These are phyloP conservation scores for Trichomonas gallinae DNA, from an alignment of 208 protist genomes.

Conservation along the genomic window DNA sequence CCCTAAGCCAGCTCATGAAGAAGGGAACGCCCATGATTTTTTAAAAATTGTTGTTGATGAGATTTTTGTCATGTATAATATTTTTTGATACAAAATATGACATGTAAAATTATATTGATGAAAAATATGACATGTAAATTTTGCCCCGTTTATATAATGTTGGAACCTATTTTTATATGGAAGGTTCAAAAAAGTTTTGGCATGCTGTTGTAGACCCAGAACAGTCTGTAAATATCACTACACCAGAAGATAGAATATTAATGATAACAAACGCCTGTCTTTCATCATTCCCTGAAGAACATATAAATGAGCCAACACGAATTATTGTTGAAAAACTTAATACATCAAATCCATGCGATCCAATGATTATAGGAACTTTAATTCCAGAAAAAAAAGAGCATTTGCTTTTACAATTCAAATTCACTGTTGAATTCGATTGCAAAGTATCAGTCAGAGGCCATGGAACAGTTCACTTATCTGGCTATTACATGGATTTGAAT, in stretches of 20 bases:
- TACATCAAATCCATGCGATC: not conserved
- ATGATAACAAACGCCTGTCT: not conserved
- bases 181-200: not conserved
- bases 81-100: no score
- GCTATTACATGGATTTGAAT: not conserved
- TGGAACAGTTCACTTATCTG: not conserved
- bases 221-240: not conserved
- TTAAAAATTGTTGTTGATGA: no score
- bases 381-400: not conserved
- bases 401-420: not conserved
- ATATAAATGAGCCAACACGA: not conserved
- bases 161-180: no score
- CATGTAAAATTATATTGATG: no score
- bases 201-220: not conserved
- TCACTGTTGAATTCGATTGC: not conserved
- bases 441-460: not conserved
- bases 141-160: no score
- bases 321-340: not conserved
- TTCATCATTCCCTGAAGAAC: not conserved
- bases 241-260: not conserved
- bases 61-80: no score
- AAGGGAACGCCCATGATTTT: slow-evolving; percentile 7
- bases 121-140: no score
- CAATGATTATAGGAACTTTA: not conserved
- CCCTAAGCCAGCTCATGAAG: not conserved